Percentiles rank a stretch among this genome's conserved stretches.
These are phyloP conservation scores for Luvunga scandens DNA, from an alignment of 345 rosid species.

Conservation along the genomic window DNA sequence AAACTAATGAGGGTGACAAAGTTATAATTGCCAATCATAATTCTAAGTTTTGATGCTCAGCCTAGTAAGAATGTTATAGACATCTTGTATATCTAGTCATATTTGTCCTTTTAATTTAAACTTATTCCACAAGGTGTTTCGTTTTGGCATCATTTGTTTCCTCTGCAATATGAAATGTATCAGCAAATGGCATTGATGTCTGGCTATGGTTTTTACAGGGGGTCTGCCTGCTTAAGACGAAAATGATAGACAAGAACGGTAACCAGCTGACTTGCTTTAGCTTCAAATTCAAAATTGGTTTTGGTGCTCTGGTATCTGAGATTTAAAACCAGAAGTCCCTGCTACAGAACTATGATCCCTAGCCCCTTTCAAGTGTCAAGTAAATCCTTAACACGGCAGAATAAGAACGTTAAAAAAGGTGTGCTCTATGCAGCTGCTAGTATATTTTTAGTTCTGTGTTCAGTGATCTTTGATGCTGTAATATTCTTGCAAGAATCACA, in stretches of 20 bases:
- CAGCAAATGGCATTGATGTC: neutral
- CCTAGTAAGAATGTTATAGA: neutral
- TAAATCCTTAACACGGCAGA: neutral
- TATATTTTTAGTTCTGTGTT: neutral
- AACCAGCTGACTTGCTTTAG: constrained; percentile 50
- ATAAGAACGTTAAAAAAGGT: neutral
- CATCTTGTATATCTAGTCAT: neutral
- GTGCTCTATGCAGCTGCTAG: neutral
- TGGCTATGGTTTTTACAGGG: constrained; percentile 40
- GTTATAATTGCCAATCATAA: neutral
- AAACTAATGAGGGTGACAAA: neutral
- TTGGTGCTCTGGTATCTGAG: constrained; percentile 20
- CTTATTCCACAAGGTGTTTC: neutral
- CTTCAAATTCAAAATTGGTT: constrained; percentile 47
- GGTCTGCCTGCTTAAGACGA: constrained; percentile 48
- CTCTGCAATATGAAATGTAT: neutral
- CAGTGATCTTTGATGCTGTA: neutral
- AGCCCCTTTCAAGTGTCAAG: neutral
- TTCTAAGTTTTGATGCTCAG: neutral
- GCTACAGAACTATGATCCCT: neutral
- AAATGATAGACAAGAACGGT: constrained; percentile 34
- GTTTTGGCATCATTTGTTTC: neutral
- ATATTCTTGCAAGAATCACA: neutral
- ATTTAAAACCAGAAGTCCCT: neutral
- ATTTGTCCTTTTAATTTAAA: neutral